phyloP scores from a whole-genome alignment of 345 rosid genomes.

The Abelmoschus esculentus region DNA sequence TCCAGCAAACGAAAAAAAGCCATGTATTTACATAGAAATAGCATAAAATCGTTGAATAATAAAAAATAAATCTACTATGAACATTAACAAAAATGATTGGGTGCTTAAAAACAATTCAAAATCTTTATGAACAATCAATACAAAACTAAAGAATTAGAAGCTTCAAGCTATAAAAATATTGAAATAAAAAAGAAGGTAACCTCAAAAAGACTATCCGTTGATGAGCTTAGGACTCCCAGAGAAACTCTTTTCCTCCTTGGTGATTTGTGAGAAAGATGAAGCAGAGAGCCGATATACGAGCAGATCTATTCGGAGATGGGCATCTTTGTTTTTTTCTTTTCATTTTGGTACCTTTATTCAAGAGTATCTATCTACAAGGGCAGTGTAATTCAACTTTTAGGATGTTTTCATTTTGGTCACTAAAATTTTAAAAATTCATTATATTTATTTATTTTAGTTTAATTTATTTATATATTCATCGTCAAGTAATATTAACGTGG shows the following conservation, averaged over 20 bases:
- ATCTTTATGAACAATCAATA: not conserved
- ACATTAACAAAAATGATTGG: too few relatives aligned
- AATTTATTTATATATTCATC: too few relatives aligned
- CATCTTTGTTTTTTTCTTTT: not conserved
- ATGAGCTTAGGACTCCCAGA: not conserved
- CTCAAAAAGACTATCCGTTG: slow-evolving; percentile 12
- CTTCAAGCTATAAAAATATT: not conserved
- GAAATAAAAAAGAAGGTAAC: slow-evolving; percentile 5
- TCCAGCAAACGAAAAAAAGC: slow-evolving; percentile 6
- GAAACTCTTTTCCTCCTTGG: too few relatives aligned
- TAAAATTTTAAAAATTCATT: too few relatives aligned
- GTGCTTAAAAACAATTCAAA: not conserved
- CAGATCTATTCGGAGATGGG: slow-evolving; percentile 12
- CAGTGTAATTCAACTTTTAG: too few relatives aligned
- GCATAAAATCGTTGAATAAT: not conserved
- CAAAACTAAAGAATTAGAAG: not conserved
- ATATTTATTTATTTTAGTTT: too few relatives aligned
- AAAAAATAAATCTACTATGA: too few relatives aligned
- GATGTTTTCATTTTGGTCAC: too few relatives aligned
- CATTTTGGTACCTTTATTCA: not conserved
- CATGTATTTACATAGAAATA: not conserved
- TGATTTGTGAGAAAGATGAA: not conserved
- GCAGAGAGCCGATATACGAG: slow-evolving; percentile 4
- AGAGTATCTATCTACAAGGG: too few relatives aligned
- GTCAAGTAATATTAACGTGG: too few relatives aligned